These are phyloP conservation scores for Trematosphaeria pertusa DNA, from an alignment of 2,329 filamentous ascomycete genomes.

Conservation along the genomic window DNA sequence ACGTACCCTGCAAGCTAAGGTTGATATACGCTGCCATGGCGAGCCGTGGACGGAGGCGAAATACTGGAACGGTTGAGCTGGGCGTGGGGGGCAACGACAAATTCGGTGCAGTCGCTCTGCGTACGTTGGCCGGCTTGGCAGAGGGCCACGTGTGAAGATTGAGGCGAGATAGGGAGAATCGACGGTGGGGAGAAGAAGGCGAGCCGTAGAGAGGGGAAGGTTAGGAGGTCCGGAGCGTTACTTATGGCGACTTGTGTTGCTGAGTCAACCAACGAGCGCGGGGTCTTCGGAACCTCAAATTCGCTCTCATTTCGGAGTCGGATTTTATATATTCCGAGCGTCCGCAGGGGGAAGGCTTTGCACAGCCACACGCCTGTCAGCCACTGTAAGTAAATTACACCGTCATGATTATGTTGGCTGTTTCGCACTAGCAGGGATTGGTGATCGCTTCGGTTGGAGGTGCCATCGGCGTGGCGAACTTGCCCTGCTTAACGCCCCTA, in stretches of 20 bases:
- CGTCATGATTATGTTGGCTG: no score
- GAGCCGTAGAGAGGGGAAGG: neutral
- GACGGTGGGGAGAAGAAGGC: neutral
- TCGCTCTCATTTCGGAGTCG: neutral
- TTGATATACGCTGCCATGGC: slow-evolving; percentile 18
- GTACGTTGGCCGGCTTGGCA: neutral
- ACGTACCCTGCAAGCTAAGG: slow-evolving; percentile 12
- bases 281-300: slow-evolving; percentile 1
- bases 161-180: neutral
- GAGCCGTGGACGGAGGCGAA: slow-evolving; percentile 1
- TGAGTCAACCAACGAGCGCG: neutral
- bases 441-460: neutral
- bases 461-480: neutral
- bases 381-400: slow-evolving; percentile 6
- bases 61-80: slow-evolving; percentile 3
- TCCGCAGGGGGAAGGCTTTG: neutral
- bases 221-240: neutral
- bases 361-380: slow-evolving; percentile 2
- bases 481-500: neutral
- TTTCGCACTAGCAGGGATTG: neutral
- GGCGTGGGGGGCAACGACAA: neutral
- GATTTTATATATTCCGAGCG: no score
- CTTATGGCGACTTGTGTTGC: neutral
- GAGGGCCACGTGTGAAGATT: neutral
- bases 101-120: neutral